Percentiles rank a stretch among this genome's conserved stretches.
phyloP scores from a whole-genome alignment of 2,329 filamentous ascomycete species.

The Alternaria brassicicola region DNA sequence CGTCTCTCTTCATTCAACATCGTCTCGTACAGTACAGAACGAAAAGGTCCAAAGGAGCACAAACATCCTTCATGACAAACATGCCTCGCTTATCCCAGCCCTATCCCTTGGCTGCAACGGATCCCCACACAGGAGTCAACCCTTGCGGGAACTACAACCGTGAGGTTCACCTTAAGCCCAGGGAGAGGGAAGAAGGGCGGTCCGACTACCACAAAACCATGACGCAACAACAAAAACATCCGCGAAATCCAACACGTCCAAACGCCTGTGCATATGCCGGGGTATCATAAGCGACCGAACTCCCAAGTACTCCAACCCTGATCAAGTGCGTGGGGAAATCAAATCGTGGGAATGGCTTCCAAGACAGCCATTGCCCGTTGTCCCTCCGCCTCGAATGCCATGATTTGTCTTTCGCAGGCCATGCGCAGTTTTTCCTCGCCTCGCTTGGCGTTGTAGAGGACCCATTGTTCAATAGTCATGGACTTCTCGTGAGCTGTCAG shows the following conservation, averaged over 20 bases:
- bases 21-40: constrained; percentile 6
- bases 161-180: constrained; percentile 26
- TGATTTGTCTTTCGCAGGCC: constrained; percentile 84
- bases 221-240: not conserved
- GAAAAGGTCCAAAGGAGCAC: not conserved
- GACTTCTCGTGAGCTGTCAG: constrained; percentile 78
- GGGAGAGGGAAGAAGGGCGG: constrained; percentile 7
- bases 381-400: constrained; percentile 82
- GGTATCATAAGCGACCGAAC: constrained; percentile 34
- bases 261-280: constrained; percentile 13
- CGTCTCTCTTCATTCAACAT: constrained; percentile 3
- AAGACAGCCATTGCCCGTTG: constrained; percentile 76
- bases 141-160: constrained; percentile 28
- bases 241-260: constrained; percentile 11
- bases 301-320: constrained; percentile 14
- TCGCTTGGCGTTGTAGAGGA: constrained; percentile 77
- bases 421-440: constrained; percentile 79
- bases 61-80: not conserved
- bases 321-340: constrained; percentile 5
- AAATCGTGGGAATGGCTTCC: constrained; percentile 57
- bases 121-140: constrained; percentile 25
- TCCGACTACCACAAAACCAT: constrained; percentile 1
- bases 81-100: constrained; percentile 11
- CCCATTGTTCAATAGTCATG: constrained; percentile 96
- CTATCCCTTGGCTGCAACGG: constrained; percentile 25